Base-by-base conservation (phyloP, 257 asterid genomes). In the Ilex asprella region DNA sequence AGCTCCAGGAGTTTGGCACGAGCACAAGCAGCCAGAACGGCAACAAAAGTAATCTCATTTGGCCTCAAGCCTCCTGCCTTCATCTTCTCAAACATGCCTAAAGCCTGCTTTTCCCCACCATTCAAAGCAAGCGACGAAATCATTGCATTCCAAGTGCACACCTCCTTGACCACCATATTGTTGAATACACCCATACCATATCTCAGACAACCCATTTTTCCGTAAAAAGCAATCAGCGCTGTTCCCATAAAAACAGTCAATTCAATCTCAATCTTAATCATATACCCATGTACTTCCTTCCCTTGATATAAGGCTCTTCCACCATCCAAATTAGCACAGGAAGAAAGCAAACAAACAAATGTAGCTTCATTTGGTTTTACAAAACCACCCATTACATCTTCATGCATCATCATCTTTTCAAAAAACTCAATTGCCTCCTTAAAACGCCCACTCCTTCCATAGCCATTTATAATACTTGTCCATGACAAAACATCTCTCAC, bases 141-240 rank as follows among this genome's bases (percentile, higher is more conserved):
- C 83, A 92, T 85, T 14, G 98, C 90, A 70, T 92, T 91, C 98
- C 98, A 88, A 59, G 92, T 59, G 61, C 98, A 86, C 2, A 78
- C 85, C 77, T 76, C 70, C 68, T 78, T 89, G 61, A 74, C 73
- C 54, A 60, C 50, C 86, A 85, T 83, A 41, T 56, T 55, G 3
- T 78, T 57, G 60, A 85, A 92, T 59, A 89, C 68, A 60, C 70
- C 74, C 7, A 56, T 58, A 7, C 87, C 92, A 46, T 80, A 79
- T 30, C 21, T 59, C 27, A 86, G 65, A 74, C 79, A 78, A 12
- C 91, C 95, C 82, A 73, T 74, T 73, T 81, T 92, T 35, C 99
- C 99, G 30, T 92, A 92, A 52, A 89, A 81, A 1, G 95, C 70
- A 56, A 85, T 74, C 75, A 89, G 64, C 3, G 91, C 79, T 0